These are phyloP conservation scores for Kingdonia uniflora DNA, from an alignment of 164 flowering plant genomes.

Conservation along the genomic window DNA sequence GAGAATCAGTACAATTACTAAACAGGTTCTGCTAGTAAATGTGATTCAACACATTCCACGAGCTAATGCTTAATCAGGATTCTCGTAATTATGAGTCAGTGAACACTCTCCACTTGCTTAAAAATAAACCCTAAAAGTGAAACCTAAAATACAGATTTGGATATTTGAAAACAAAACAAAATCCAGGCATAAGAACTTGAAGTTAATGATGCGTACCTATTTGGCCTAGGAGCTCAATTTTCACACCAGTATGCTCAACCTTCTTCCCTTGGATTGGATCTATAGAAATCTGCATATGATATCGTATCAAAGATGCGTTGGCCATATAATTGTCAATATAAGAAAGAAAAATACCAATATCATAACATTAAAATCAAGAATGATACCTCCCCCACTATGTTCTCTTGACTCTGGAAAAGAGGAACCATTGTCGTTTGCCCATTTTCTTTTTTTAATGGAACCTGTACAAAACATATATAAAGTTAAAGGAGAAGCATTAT, in stretches of 20 bases:
- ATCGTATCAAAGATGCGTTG: background rate
- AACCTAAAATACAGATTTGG: too few relatives aligned
- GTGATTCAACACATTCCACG: too few relatives aligned
- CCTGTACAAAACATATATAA: constrained; percentile 25
- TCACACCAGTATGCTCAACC: constrained; percentile 87
- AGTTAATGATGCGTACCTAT: constrained; percentile 42
- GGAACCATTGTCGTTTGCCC: constrained; percentile 72
- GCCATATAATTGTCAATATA: background rate
- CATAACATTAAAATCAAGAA: constrained; percentile 6
- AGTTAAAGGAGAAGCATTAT: background rate
- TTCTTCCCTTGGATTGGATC: constrained; percentile 86
- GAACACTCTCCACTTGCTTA: too few relatives aligned
- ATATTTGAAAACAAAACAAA: too few relatives aligned
- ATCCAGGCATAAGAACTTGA: background rate
- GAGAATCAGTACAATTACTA: too few relatives aligned
- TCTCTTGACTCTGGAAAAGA: constrained; percentile 92
- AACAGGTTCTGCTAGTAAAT: too few relatives aligned
- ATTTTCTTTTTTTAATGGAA: constrained; percentile 76
- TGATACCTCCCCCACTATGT: constrained; percentile 78
- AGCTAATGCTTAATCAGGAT: too few relatives aligned
- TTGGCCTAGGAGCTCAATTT: constrained; percentile 92
- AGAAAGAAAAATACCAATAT: background rate
- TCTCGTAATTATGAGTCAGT: too few relatives aligned
- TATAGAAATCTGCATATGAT: constrained; percentile 42
- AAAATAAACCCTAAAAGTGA: too few relatives aligned